Evolutionary conservation across 164 flowering plant genomes (phyloP).

Genomic region (Vitis amurensis): DNA sequence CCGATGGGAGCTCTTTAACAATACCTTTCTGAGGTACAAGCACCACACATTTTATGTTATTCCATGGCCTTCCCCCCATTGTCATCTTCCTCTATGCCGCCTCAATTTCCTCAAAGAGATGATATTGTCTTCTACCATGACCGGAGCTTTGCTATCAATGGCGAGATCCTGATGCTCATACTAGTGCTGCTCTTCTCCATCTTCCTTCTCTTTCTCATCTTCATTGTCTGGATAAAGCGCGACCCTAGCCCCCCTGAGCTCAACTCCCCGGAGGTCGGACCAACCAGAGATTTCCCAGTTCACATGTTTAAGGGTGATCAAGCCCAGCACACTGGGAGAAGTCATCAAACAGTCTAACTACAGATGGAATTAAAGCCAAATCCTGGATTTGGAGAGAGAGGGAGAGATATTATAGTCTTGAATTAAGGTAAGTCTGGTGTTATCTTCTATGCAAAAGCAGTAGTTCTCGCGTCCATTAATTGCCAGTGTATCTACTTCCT

Average conservation of each 20-base stretch:
- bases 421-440: too few relatives aligned
- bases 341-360: too few relatives aligned
- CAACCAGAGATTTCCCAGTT: not conserved
- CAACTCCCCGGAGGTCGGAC: not conserved
- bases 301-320: too few relatives aligned
- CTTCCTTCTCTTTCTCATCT: constrained; percentile 15
- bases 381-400: too few relatives aligned
- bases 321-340: too few relatives aligned
- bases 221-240: constrained; percentile 12
- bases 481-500: too few relatives aligned
- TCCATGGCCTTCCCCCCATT: not conserved
- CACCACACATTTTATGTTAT: not conserved
- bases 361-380: too few relatives aligned
- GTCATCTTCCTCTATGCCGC: constrained; percentile 2
- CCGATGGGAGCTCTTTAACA: too few relatives aligned
- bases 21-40: not conserved
- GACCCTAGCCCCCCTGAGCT: not conserved
- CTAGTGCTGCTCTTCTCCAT: constrained; percentile 17
- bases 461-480: too few relatives aligned
- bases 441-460: too few relatives aligned
- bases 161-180: constrained; percentile 33
- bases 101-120: constrained; percentile 1
- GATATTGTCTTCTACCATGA: constrained; percentile 19
- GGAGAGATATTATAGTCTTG: too few relatives aligned
- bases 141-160: constrained; percentile 27